Percentiles rank a stretch among this genome's conserved stretches.
phyloP scores from a whole-genome alignment of 768 basidiomycete genomes.

The Phanerodontia chrysosporium region DNA sequence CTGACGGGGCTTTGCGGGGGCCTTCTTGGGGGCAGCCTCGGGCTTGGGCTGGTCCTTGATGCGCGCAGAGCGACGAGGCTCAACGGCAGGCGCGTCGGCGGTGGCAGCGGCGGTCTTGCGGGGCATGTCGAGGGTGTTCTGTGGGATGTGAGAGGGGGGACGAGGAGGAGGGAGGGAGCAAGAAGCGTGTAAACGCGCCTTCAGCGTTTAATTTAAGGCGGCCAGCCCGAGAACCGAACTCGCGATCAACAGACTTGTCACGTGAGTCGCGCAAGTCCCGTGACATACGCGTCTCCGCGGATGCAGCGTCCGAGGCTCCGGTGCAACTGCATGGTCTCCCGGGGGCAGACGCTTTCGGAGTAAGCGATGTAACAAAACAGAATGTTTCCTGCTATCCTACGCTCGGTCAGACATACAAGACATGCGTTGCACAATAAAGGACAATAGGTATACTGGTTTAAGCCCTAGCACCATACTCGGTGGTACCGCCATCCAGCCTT shows the following conservation, averaged over 20 bases:
- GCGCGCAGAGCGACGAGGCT: conserved; percentile 69
- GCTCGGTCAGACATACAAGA: neutral
- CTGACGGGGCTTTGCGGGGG: conserved; percentile 57
- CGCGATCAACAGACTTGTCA: conserved; percentile 28
- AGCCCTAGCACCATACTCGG: neutral
- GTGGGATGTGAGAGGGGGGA: conserved; percentile 5
- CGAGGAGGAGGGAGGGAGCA: conserved; percentile 20
- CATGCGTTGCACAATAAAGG: too few relatives aligned
- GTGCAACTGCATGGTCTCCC: too few relatives aligned
- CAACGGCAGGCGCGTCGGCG: conserved; percentile 35
- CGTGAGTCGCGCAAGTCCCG: conserved; percentile 20
- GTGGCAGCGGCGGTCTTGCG: conserved; percentile 56
- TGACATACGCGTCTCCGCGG: neutral
- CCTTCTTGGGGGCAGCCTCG: conserved; percentile 50
- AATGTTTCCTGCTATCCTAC: too few relatives aligned
- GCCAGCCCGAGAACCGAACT: conserved; percentile 17
- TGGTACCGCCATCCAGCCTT: neutral
- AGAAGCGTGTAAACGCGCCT: conserved; percentile 14
- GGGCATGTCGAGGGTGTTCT: conserved; percentile 43
- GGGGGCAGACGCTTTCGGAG: too few relatives aligned
- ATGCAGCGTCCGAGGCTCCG: neutral
- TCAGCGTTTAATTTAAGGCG: conserved; percentile 8
- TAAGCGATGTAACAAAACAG: too few relatives aligned
- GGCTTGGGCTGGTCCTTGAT: conserved; percentile 70
- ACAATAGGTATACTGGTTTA: too few relatives aligned